These are phyloP conservation scores for Quercus tomentella DNA, from an alignment of 331 rosid genomes.

Conservation along the genomic window DNA sequence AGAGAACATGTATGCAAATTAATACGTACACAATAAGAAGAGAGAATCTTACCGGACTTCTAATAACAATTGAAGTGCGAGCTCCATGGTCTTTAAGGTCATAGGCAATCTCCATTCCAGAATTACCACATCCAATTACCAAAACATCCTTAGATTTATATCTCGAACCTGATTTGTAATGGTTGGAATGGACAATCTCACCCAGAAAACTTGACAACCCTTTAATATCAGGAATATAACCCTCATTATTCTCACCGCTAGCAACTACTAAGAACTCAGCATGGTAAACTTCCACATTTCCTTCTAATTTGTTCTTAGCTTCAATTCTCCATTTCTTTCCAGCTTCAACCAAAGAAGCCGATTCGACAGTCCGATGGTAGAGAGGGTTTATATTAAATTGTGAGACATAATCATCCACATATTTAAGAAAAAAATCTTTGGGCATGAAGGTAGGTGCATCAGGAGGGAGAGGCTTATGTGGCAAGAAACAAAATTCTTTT, in stretches of 20 bases:
- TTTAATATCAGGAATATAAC: slow-evolving; percentile 28
- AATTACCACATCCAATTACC: slow-evolving; percentile 66
- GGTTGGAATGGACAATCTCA: slow-evolving; percentile 35
- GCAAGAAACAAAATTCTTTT: slow-evolving; percentile 52
- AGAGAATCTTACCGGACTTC: slow-evolving; percentile 37
- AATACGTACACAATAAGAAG: background rate
- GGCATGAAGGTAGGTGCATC: slow-evolving; percentile 39
- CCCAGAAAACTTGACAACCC: slow-evolving; percentile 46
- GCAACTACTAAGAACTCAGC: slow-evolving; percentile 44
- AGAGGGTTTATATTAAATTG: slow-evolving; percentile 35
- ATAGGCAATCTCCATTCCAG: slow-evolving; percentile 67
- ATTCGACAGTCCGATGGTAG: slow-evolving; percentile 30
- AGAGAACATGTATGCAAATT: no score
- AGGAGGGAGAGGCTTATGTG: slow-evolving; percentile 33
- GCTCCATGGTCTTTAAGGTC: slow-evolving; percentile 44
- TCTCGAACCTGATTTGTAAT: slow-evolving; percentile 32
- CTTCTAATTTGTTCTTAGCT: background rate
- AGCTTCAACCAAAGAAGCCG: slow-evolving; percentile 7
- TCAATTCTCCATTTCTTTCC: slow-evolving; percentile 40
- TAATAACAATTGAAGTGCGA: slow-evolving; percentile 30
- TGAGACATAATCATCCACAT: slow-evolving; percentile 36
- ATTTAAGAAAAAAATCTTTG: slow-evolving; percentile 35
- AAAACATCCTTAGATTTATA: slow-evolving; percentile 36
- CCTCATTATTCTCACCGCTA: slow-evolving; percentile 43
- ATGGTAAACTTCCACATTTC: slow-evolving; percentile 6